Percentiles rank a stretch among this genome's conserved stretches.
phyloP scores from a whole-genome alignment of 2,329 filamentous ascomycete genomes.

The Penicillium freii region DNA sequence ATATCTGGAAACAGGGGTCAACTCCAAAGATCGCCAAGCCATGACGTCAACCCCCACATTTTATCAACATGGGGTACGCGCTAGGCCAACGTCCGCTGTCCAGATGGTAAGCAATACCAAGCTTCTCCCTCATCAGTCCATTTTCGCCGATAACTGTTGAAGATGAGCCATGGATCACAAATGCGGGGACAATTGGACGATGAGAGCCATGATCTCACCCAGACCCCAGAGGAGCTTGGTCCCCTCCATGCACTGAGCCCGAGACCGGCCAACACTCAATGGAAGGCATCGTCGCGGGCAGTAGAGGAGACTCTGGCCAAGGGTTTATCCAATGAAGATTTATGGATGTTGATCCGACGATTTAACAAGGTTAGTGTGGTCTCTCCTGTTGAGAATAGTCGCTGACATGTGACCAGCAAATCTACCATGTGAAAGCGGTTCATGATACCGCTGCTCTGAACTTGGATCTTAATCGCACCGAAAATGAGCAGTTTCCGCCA shows the following conservation, averaged over 20 bases:
- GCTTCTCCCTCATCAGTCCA: not conserved
- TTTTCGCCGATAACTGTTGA: not conserved
- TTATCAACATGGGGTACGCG: not conserved
- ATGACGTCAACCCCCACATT: slow-evolving; percentile 14
- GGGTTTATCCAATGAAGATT: slow-evolving; percentile 67
- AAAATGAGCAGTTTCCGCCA: slow-evolving; percentile 79
- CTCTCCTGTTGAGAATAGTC: not conserved
- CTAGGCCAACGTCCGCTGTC: not conserved
- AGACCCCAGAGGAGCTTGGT: slow-evolving; percentile 9
- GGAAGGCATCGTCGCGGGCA: slow-evolving; percentile 19
- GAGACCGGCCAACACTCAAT: slow-evolving; percentile 15
- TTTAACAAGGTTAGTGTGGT: slow-evolving; percentile 65
- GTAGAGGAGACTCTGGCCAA: slow-evolving; percentile 56
- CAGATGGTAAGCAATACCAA: slow-evolving; percentile 3
- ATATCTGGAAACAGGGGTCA: not conserved
- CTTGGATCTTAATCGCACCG: slow-evolving; percentile 75
- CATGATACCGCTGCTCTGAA: slow-evolving; percentile 59
- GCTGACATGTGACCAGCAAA: slow-evolving; percentile 52
- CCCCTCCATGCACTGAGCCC: slow-evolving; percentile 9
- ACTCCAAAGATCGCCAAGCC: slow-evolving; percentile 7
- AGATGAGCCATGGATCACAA: slow-evolving; percentile 15
- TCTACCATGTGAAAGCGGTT: slow-evolving; percentile 69
- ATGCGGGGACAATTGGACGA: slow-evolving; percentile 10
- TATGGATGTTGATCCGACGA: slow-evolving; percentile 69
- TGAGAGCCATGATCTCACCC: slow-evolving; percentile 7